Evolutionary conservation across 768 basidiomycete species (phyloP), one percentile per base, ranked within the genome.

Genomic region (Naematelia encephala): DNA sequence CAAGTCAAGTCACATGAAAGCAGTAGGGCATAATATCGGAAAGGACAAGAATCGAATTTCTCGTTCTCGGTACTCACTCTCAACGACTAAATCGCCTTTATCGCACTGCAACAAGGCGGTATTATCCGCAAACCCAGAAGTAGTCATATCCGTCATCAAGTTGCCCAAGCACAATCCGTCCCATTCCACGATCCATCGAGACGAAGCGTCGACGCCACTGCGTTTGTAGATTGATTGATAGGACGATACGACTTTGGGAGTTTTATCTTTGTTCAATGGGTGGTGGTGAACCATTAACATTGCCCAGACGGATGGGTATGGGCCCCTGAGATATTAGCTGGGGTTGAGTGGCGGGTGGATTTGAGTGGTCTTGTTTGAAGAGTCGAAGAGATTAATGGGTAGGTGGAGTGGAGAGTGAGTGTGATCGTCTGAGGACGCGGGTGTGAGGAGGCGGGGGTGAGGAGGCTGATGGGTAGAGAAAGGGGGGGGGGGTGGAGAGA

Each of bases 221-320:
- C 86, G 78, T 5, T 84, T 84, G 12, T 88, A 88, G 69, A 88
- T 88, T 57, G 90, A 73, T 82, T 92, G 91, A 43, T 84, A 80
- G n/a, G 82, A 86, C 4, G 78, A 82, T 57, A 91, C 80, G 54
- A 79, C 78, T 0, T 84, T 81, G 1, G 90, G 89, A 23, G 80
- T 49, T 28, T 51, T 76, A 50, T 77, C 73, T 67, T 84, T 81
- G 78, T 92, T 91, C n/a, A 79, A 79, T 11, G 87, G 86, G 75
- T 90, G 82, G 68, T 91, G 90, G 73, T 88, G 91, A 19, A 92
- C 80, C 0, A 84, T 81, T 54, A 91, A 80, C 69, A 91, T 85
- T 19, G 88, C 85, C 89, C 89, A 67, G n/a, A 63, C 61, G 14
- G 67, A 61, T 2, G 59, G 52, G 39, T 64, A 64, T 2, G 60